Percentiles rank a stretch among this genome's conserved stretches.
Conservation (phyloP, 805 yeast species). For the Candida palmyrensis region DNA sequence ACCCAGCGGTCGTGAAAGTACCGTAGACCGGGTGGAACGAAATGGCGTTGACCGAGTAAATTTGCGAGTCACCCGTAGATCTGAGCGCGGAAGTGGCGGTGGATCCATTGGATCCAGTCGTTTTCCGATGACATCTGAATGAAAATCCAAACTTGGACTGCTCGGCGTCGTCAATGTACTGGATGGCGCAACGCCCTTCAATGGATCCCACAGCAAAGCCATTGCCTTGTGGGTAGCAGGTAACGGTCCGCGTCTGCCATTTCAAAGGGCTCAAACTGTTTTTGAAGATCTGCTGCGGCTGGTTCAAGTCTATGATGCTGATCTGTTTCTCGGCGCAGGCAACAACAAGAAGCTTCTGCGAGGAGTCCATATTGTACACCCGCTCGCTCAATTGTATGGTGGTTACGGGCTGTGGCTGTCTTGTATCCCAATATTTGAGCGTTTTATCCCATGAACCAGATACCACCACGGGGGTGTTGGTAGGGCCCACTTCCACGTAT, state of each 20-base stretch:
- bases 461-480: conserved; percentile 76
- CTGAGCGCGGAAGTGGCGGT: conserved; percentile 22
- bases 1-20: conserved; percentile 89
- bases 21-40: conserved; percentile 87
- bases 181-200: conserved; percentile 95
- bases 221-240: conserved; percentile 86
- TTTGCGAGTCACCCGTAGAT: conserved; percentile 46
- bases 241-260: conserved; percentile 78
- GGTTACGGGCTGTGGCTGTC: conserved; percentile 76
- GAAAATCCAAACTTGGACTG: conserved; percentile 74
- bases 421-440: conserved; percentile 88
- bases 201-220: conserved; percentile 91
- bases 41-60: conserved; percentile 77
- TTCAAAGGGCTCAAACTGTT: conserved; percentile 72
- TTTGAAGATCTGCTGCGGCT: conserved; percentile 79
- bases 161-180: conserved; percentile 79
- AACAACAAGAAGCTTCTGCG: conserved; percentile 80
- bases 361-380: conserved; percentile 82
- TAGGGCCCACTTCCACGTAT: conserved; percentile 79
- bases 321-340: conserved; percentile 90
- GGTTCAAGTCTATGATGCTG: conserved; percentile 68
- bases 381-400: conserved; percentile 84
- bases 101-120: conserved; percentile 37
- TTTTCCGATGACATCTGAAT: conserved; percentile 90
- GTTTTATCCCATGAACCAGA: conserved; percentile 98